Percentiles rank a stretch among this genome's conserved stretches.
phyloP scores from a whole-genome alignment of 2,329 filamentous ascomycete species.

The Epichloe festucae region DNA sequence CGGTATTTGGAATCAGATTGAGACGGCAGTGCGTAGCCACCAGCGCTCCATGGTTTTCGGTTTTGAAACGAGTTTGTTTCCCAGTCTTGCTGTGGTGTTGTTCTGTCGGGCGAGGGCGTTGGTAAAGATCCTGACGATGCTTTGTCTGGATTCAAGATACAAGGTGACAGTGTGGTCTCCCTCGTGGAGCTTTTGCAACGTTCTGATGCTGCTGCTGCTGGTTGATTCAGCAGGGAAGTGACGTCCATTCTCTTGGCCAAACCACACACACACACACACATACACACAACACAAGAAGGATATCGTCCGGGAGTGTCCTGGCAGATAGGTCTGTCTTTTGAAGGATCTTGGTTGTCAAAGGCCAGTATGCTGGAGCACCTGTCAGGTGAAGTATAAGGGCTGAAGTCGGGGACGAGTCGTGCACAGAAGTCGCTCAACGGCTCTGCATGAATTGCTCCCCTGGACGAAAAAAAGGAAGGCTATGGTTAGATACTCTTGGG shows the following conservation, averaged over 20 bases:
- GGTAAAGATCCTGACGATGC: conserved; percentile 12
- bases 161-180: conserved; percentile 7
- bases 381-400: not conserved
- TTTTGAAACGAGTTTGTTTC: conserved; percentile 11
- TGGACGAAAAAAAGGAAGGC: not conserved
- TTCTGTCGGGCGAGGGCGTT: conserved; percentile 22
- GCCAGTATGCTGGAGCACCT: not conserved
- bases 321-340: not conserved
- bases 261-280: not conserved
- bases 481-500: not conserved
- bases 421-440: conserved; percentile 1
- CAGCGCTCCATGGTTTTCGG: conserved; percentile 38
- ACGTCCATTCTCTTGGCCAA: conserved; percentile 24
- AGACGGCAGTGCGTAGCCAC: conserved; percentile 34
- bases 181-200: conserved; percentile 3
- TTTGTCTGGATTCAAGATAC: not conserved
- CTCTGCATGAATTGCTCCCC: not conserved
- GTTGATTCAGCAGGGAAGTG: conserved; percentile 26
- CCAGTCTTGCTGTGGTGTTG: conserved; percentile 12
- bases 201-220: conserved; percentile 11
- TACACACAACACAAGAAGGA: too few relatives aligned
- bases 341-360: not conserved
- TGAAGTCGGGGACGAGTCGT: not conserved
- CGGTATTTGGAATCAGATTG: conserved; percentile 24
- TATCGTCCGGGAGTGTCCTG: not conserved